Conservation (phyloP, 139 green algal species). For the Chlorella vulgaris region DNA sequence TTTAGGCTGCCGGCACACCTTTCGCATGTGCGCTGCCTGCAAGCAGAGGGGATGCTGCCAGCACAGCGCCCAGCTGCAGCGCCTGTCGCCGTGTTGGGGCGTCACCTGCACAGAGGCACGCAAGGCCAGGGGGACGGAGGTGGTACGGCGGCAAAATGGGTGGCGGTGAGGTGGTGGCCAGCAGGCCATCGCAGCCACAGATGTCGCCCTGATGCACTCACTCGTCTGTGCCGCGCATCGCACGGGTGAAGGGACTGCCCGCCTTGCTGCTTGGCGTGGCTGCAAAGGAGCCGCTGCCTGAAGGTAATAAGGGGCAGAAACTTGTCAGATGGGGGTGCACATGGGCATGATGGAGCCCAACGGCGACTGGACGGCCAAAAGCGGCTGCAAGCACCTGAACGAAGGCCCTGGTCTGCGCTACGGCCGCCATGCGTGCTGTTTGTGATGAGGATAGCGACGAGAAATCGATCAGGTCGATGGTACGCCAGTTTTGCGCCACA, state of each 20-base stretch:
- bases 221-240: background rate
- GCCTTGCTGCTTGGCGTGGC: conserved; percentile 6
- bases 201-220: background rate
- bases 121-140: background rate
- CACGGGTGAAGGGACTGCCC: background rate
- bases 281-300: conserved; percentile 14
- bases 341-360: too few species aligned
- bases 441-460: background rate
- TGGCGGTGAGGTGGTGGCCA: too few species aligned
- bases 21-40: conserved; percentile 26
- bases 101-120: background rate
- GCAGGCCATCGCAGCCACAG: background rate
- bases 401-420: conserved; percentile 10
- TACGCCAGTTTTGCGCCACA: too few species aligned
- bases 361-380: too few species aligned
- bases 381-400: background rate
- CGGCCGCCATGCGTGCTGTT: background rate
- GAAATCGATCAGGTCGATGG: background rate
- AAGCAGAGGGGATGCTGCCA: conserved; percentile 16
- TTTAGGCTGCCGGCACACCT: too few species aligned
- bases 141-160: too few species aligned
- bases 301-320: background rate
- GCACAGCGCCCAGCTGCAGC: conserved; percentile 36
- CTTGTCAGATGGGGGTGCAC: background rate
- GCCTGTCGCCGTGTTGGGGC: conserved; percentile 35